phyloP scores from a whole-genome alignment of 768 basidiomycete genomes.

The Hericium erinaceus region DNA sequence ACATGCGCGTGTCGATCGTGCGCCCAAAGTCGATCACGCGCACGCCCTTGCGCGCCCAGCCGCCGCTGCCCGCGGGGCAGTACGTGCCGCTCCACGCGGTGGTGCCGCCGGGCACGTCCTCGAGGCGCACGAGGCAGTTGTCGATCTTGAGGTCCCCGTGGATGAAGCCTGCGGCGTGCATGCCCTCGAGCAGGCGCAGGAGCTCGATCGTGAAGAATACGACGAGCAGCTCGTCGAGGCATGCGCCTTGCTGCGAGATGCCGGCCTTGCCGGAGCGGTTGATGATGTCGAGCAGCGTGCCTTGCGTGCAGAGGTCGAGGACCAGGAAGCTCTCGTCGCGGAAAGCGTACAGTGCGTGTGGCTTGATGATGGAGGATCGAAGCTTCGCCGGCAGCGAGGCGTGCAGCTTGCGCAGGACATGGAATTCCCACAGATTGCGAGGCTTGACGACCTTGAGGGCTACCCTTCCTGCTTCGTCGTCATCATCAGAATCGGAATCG shows the following conservation, averaged over 20 bases:
- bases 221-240: conserved; percentile 86
- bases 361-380: conserved; percentile 61
- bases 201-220: conserved; percentile 95
- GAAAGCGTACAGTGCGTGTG: conserved; percentile 77
- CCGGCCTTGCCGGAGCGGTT: conserved; percentile 74
- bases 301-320: conserved; percentile 83
- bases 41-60: conserved; percentile 85
- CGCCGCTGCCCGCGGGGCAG: conserved; percentile 65
- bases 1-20: conserved; percentile 77
- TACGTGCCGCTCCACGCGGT: conserved; percentile 71
- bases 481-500: conserved; percentile 22
- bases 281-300: conserved; percentile 85
- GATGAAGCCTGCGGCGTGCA: conserved; percentile 80
- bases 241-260: conserved; percentile 70
- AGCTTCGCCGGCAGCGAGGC: conserved; percentile 48
- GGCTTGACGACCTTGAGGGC: conserved; percentile 93
- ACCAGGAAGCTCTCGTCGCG: conserved; percentile 85
- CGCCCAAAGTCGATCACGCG: conserved; percentile 97
- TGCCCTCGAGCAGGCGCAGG: conserved; percentile 67
- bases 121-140: conserved; percentile 91
- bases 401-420: conserved; percentile 73
- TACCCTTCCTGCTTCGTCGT: conserved; percentile 47
- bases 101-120: conserved; percentile 65
- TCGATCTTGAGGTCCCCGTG: conserved; percentile 99
- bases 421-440: conserved; percentile 86